These are phyloP conservation scores for Aeschynomene evenia DNA, from an alignment of 306 rosid species.

Conservation along the genomic window DNA sequence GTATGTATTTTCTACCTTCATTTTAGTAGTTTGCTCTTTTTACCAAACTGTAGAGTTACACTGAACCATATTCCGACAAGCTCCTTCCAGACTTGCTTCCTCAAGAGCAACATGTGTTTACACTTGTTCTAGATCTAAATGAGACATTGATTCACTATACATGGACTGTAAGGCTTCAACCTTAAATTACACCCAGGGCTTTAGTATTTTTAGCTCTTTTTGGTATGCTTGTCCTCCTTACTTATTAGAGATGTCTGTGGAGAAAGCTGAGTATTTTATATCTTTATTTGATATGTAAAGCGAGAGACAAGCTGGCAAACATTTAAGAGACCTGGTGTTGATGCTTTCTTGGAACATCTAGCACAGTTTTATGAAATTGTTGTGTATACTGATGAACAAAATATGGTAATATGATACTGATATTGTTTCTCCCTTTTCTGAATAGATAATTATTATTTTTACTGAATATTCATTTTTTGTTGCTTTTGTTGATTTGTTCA, in stretches of 20 bases:
- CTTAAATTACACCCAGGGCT: background rate
- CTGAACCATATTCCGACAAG: slow-evolving; percentile 88
- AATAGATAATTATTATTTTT: background rate
- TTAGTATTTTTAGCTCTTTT: background rate
- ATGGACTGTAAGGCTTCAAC: slow-evolving; percentile 74
- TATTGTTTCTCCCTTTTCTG: slow-evolving; percentile 28
- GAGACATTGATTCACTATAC: slow-evolving; percentile 86
- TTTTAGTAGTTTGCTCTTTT: slow-evolving; percentile 26
- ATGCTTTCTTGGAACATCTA: slow-evolving; percentile 93
- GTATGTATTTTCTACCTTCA: background rate
- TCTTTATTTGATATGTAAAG: slow-evolving; percentile 45
- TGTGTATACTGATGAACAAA: slow-evolving; percentile 83
- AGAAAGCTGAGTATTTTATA: background rate
- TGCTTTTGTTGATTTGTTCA: slow-evolving; percentile 42
- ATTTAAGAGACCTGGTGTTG: slow-evolving; percentile 96
- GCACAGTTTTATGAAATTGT: slow-evolving; percentile 85
- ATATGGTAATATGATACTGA: slow-evolving; percentile 54
- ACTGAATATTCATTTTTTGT: background rate
- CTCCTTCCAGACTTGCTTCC: slow-evolving; percentile 98
- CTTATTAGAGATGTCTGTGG: background rate
- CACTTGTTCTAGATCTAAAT: slow-evolving; percentile 94
- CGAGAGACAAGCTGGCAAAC: slow-evolving; percentile 98
- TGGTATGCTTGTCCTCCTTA: slow-evolving; percentile 4
- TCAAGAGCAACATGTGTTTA: slow-evolving; percentile 74
- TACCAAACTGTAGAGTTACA: slow-evolving; percentile 58